Percentiles rank a stretch among this genome's conserved stretches.
These are phyloP conservation scores for Triticum turgidum DNA, from an alignment of 176 grass and related monocot species.

Conservation along the genomic window DNA sequence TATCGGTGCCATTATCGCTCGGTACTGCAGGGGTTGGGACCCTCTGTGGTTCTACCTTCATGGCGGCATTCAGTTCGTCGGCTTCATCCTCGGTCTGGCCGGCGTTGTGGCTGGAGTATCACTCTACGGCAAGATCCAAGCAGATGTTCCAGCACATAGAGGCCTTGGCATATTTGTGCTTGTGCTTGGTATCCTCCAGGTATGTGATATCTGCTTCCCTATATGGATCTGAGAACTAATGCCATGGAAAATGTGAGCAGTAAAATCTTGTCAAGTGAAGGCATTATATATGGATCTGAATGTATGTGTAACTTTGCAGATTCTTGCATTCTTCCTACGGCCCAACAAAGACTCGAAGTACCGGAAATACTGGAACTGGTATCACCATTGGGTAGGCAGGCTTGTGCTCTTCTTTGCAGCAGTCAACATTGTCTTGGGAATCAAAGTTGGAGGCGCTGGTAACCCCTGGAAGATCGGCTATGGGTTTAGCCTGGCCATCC, in stretches of 20 bases:
- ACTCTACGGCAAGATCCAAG: slow-evolving; percentile 79
- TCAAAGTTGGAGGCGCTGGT: slow-evolving; percentile 65
- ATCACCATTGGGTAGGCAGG: slow-evolving; percentile 91
- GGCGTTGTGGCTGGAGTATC: slow-evolving; percentile 78
- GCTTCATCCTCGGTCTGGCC: slow-evolving; percentile 80
- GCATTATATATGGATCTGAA: slow-evolving; percentile 19
- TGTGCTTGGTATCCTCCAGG: slow-evolving; percentile 87
- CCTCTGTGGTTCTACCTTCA: slow-evolving; percentile 96
- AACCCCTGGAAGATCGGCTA: slow-evolving; percentile 87
- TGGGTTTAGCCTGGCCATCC: slow-evolving; percentile 73
- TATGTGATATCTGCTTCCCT: background rate
- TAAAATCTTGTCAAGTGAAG: background rate
- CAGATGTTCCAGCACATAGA: slow-evolving; percentile 70
- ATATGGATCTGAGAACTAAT: background rate
- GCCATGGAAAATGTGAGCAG: background rate
- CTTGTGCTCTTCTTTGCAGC: slow-evolving; percentile 80
- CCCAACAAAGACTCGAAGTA: slow-evolving; percentile 77
- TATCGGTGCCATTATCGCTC: slow-evolving; percentile 75
- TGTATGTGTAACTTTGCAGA: slow-evolving; percentile 35
- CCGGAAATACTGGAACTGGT: slow-evolving; percentile 96
- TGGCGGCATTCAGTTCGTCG: slow-evolving; percentile 68
- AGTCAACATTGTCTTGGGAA: slow-evolving; percentile 82
- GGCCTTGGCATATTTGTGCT: slow-evolving; percentile 94
- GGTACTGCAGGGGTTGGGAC: slow-evolving; percentile 84
- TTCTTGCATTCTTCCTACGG: slow-evolving; percentile 72